Evolutionary conservation across 2,329 filamentous ascomycete species (phyloP).

Genomic region (Diaporthe helianthi): DNA sequence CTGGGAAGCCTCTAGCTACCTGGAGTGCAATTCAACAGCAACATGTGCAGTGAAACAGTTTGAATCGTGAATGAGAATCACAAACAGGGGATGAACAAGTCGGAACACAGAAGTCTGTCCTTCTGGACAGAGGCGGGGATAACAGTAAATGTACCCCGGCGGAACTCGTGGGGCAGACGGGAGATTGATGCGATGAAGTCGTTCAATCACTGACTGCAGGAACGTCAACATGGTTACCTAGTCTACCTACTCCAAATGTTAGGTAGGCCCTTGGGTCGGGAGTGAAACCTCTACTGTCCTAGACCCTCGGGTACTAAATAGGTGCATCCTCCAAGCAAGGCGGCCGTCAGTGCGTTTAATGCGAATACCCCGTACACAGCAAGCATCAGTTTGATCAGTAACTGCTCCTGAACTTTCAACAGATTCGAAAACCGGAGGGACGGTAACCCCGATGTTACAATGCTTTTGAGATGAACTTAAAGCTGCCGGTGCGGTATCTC

Average conservation of each 20-base stretch:
- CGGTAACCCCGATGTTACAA: neutral
- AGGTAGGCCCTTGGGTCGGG: neutral
- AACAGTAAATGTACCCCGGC: too few species aligned
- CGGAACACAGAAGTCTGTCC: neutral
- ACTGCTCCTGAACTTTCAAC: neutral
- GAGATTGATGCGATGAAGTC: too few species aligned
- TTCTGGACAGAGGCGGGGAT: neutral
- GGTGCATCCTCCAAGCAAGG: neutral
- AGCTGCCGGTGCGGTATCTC: neutral
- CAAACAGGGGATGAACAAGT: neutral
- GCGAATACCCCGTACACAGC: too few species aligned
- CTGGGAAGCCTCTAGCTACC: neutral
- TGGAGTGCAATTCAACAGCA: neutral
- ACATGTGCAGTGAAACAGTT: neutral
- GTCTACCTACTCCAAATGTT: too few species aligned
- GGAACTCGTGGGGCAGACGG: neutral
- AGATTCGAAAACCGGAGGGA: too few species aligned
- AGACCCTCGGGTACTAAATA: neutral
- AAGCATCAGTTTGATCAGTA: neutral
- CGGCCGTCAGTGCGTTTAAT: neutral
- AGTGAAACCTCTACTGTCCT: neutral
- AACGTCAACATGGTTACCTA: too few species aligned
- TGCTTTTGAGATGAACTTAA: neutral
- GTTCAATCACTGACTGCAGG: too few species aligned
- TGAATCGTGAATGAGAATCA: neutral